These are phyloP conservation scores for Neocatenulostroma microsporum DNA, from an alignment of 2,329 filamentous ascomycete genomes.

Conservation along the genomic window DNA sequence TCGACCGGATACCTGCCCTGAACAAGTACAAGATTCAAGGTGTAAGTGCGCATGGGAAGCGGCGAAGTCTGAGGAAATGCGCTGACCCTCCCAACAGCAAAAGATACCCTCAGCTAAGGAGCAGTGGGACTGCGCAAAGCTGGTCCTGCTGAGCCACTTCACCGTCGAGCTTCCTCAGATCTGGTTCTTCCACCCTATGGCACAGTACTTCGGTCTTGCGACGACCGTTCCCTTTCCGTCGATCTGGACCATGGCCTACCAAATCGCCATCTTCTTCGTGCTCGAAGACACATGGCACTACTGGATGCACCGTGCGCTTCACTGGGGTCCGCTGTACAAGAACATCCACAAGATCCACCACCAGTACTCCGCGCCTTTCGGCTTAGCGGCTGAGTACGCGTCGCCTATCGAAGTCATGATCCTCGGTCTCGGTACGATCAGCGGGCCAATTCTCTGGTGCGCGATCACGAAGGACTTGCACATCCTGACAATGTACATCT, in stretches of 20 bases:
- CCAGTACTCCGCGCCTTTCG: slow-evolving; percentile 96
- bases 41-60: slow-evolving; percentile 42
- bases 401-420: slow-evolving; percentile 96
- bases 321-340: slow-evolving; percentile 94
- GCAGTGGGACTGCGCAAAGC: slow-evolving; percentile 87
- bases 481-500: slow-evolving; percentile 94
- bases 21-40: slow-evolving; percentile 91
- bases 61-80: neutral
- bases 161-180: slow-evolving; percentile 98
- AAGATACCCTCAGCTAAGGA: slow-evolving; percentile 91
- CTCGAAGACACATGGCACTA: slow-evolving; percentile 98
- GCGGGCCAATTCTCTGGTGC: slow-evolving; percentile 75
- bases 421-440: slow-evolving; percentile 78
- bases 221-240: slow-evolving; percentile 86
- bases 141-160: slow-evolving; percentile 91
- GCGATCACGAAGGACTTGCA: slow-evolving; percentile 78
- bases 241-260: slow-evolving; percentile 75
- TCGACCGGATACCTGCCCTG: slow-evolving; percentile 80
- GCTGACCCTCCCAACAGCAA: slow-evolving; percentile 36
- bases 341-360: slow-evolving; percentile 98
- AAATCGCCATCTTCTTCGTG: slow-evolving; percentile 90
- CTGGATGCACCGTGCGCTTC: slow-evolving; percentile 86
- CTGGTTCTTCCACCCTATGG: slow-evolving; percentile 97
- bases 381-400: slow-evolving; percentile 92
- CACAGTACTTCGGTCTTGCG: slow-evolving; percentile 81